Base-by-base conservation (phyloP, 768 basidiomycete genomes). In the Auriscalpium vulgare region DNA sequence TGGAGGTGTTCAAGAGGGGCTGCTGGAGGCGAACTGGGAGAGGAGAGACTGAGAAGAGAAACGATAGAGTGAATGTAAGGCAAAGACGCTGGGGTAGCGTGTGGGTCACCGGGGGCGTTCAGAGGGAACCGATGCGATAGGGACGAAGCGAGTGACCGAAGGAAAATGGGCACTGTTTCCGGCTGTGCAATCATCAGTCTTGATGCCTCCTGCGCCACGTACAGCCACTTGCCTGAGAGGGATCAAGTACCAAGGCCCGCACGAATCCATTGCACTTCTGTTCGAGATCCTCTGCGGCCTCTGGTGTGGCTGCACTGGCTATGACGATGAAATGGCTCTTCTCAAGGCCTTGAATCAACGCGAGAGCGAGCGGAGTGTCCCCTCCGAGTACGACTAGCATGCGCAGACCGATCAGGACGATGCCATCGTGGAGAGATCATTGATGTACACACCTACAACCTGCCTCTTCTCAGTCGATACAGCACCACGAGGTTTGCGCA, bases 81-180 rank as follows among this genome's bases (percentile, higher is more conserved):
- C 64, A 84, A 78, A 16, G 83, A 70, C 29, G 82, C 73, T 21
- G 84, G 81, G 0, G 85, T 75, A 21, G 78, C 81, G 66, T 84
- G 89, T 2, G 92, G 91, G 68, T 95, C 93, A 23, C 92, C 92
- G 3, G 87, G 73, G 8, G 83, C 69, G 37, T 80, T 84, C 61
- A 91, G 79, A 4, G 92, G 92, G 71, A 91, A 95, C 49, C 83
- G 81, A 59, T 90, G 85, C 16, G 87, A 87, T 9, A 95, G 76
- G 0, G 89, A 84, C 0, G 91, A 87, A 3, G 83, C 77, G 40
- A 95, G 73, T 8, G 91, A 92, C 54, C 91, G 85, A 44, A 94
- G 75, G 74, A 94, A 94, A 47, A 82, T 75, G 0, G 83, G 78
- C 50, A 91, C 77, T 3, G 84, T 84, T 2, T 78, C 82, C 36